Percentiles rank a stretch among this genome's conserved stretches.
Evolutionary conservation across 2,329 filamentous ascomycete species (phyloP).

Genomic region (Xylaria sp.): DNA sequence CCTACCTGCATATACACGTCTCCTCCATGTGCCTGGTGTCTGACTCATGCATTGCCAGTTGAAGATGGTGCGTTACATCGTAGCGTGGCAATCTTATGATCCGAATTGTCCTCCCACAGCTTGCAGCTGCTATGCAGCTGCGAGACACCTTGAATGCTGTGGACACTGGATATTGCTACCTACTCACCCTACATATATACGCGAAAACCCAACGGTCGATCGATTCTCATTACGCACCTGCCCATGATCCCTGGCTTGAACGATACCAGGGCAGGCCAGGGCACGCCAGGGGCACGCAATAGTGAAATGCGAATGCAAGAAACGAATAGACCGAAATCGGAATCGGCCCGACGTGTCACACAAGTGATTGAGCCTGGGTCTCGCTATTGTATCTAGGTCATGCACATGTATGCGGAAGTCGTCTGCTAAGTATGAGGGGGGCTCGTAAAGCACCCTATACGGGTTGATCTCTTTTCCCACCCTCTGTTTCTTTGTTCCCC

Average conservation of each 20-base stretch:
- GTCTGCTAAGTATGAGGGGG: too few relatives aligned
- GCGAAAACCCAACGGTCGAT: background rate
- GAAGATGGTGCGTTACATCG: constrained; percentile 11
- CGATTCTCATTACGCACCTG: background rate
- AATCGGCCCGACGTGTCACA: constrained; percentile 12
- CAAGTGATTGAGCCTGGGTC: background rate
- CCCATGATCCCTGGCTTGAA: background rate
- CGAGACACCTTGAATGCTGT: background rate
- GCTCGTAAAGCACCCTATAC: too few relatives aligned
- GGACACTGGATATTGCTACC: background rate
- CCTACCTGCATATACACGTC: background rate
- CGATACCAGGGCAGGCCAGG: background rate
- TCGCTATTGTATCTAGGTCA: background rate
- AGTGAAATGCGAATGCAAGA: background rate
- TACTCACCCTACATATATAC: constrained; percentile 12
- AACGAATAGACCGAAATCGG: constrained; percentile 3
- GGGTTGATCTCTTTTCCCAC: too few relatives aligned
- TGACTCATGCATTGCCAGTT: background rate
- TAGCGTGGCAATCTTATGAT: constrained; percentile 6
- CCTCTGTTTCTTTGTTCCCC: background rate
- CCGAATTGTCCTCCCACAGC: constrained; percentile 7
- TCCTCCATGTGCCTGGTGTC: background rate
- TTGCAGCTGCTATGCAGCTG: constrained; percentile 10
- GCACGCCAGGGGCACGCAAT: background rate
- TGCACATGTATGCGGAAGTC: background rate